Percentiles rank a stretch among this genome's conserved stretches.
Conservation (phyloP, 495 filamentous ascomycete genomes). For the Podospora appendiculata region DNA sequence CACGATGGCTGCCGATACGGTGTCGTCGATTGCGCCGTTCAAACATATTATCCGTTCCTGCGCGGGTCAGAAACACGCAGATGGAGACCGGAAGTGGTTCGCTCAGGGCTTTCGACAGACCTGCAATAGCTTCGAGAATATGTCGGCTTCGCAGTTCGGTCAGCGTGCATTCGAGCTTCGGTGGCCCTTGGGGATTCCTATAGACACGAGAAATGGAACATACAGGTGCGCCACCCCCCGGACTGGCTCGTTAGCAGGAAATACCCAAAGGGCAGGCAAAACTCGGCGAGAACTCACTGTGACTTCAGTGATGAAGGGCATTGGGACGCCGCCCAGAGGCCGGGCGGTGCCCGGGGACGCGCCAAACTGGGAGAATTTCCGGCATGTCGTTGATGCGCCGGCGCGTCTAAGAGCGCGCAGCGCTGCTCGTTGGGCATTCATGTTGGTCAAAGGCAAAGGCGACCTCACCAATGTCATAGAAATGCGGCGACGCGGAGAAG, state of each 20-base stretch:
- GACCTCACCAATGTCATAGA: no score
- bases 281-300: conserved; percentile 50
- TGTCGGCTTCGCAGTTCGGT: conserved; percentile 53
- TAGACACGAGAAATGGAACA: conserved; percentile 18
- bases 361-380: conserved; percentile 31
- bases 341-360: conserved; percentile 7
- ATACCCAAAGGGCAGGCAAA: background rate
- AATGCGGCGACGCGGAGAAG: background rate
- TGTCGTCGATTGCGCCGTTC: conserved; percentile 86
- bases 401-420: conserved; percentile 22
- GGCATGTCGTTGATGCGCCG: conserved; percentile 18
- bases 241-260: conserved; percentile 51
- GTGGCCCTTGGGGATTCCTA: background rate
- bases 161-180: conserved; percentile 4
- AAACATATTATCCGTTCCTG: conserved; percentile 94
- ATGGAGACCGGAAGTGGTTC: no score
- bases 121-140: conserved; percentile 74
- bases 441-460: conserved; percentile 3
- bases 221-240: conserved; percentile 88
- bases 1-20: conserved; percentile 80
- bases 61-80: conserved; percentile 1
- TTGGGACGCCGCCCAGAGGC: conserved; percentile 53
- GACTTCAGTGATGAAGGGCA: conserved; percentile 71
- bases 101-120: conserved; percentile 29
- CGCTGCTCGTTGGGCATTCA: conserved; percentile 27